A percentile compares a stretch with the other conserved stretches of the same genome.
Conservation (phyloP, 768 basidiomycete genomes). For the Inosperma sp. region DNA sequence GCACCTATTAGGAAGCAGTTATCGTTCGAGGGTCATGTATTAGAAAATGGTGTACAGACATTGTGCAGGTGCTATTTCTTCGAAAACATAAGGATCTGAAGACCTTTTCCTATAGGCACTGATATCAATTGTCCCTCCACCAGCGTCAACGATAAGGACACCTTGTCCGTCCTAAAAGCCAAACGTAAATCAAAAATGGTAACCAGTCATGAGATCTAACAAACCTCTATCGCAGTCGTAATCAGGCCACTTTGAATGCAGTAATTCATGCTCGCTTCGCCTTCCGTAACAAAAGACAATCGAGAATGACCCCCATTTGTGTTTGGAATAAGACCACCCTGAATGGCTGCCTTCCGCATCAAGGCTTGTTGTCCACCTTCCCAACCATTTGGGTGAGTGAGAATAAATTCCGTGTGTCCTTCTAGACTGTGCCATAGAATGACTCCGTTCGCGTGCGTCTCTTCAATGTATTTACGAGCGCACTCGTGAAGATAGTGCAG, state of each 20-base stretch:
- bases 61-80: conserved; percentile 41
- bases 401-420: conserved; percentile 41
- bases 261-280: conserved; percentile 54
- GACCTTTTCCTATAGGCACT: conserved; percentile 41
- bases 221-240: conserved; percentile 30
- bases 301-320: conserved; percentile 34
- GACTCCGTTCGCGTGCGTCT: conserved; percentile 40
- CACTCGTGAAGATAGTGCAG: conserved; percentile 44
- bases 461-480: conserved; percentile 42
- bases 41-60: conserved; percentile 22
- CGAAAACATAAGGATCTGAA: conserved; percentile 22
- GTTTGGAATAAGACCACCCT: conserved; percentile 45
- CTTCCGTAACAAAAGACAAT: conserved; percentile 52
- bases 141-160: conserved; percentile 55
- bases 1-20: conserved; percentile 28
- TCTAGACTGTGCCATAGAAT: conserved; percentile 42
- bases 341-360: conserved; percentile 47
- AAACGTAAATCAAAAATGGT: not conserved
- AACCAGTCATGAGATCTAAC: not conserved
- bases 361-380: conserved; percentile 50
- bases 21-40: not conserved
- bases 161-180: conserved; percentile 37
- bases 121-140: conserved; percentile 58
- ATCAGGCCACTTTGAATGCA: conserved; percentile 45
- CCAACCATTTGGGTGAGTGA: conserved; percentile 62